phyloP scores from a whole-genome alignment of 176 grass and related monocot genomes.

The Elymus sibiricus region DNA sequence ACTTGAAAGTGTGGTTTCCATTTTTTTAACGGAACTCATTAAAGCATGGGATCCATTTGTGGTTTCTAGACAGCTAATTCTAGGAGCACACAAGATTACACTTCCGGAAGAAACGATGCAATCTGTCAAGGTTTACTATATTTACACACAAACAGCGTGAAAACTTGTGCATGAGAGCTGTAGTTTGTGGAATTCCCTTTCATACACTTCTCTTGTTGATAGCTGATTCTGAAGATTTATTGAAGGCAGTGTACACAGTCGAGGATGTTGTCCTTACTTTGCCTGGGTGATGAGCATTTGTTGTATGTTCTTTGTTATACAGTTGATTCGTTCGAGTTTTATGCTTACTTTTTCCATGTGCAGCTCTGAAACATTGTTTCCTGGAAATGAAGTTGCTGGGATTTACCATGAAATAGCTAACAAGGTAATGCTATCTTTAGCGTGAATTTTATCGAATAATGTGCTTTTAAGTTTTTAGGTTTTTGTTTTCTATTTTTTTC shows the following conservation, averaged over 20 bases:
- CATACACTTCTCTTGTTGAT: slow-evolving; percentile 45
- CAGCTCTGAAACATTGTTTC: slow-evolving; percentile 89
- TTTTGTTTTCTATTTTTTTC: background rate
- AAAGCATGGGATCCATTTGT: no score
- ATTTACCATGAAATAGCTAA: slow-evolving; percentile 89
- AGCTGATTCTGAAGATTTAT: slow-evolving; percentile 83
- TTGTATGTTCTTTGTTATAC: slow-evolving; percentile 1
- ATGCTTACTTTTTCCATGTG: slow-evolving; percentile 25
- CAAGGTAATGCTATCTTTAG: slow-evolving; percentile 41
- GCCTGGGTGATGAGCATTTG: slow-evolving; percentile 72
- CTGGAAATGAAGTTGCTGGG: slow-evolving; percentile 76
- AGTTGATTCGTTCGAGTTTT: background rate
- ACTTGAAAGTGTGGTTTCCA: no score
- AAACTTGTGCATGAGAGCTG: background rate
- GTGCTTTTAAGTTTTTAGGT: background rate
- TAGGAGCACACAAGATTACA: background rate
- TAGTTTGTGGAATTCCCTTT: slow-evolving; percentile 12
- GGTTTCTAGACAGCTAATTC: no score
- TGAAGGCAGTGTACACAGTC: slow-evolving; percentile 60
- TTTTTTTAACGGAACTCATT: no score
- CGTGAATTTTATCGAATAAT: background rate
- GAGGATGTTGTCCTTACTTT: slow-evolving; percentile 97
- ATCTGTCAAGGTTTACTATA: slow-evolving; percentile 71
- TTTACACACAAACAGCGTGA: background rate
- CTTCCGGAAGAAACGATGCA: slow-evolving; percentile 64